phyloP scores from a whole-genome alignment of 495 filamentous ascomycete species.

The Annulohypoxylon maeteangense region DNA sequence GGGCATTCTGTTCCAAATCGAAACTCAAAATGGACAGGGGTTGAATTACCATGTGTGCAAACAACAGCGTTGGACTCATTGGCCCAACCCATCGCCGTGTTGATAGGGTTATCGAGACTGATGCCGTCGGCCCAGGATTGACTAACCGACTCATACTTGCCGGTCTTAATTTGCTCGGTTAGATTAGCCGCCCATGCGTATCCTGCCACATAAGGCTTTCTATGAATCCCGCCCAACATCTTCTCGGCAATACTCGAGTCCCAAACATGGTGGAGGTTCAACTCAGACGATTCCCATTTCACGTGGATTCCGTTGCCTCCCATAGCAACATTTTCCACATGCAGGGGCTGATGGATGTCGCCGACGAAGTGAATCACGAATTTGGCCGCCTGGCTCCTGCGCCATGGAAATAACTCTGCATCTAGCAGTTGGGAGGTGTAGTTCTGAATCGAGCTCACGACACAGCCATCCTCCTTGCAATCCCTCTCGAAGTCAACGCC shows the following conservation, averaged over 20 bases:
- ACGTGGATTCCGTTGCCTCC: constrained; percentile 72
- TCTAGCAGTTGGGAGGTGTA: constrained; percentile 64
- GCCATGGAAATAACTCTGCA: constrained; percentile 46
- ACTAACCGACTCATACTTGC: constrained; percentile 57
- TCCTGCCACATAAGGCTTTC: constrained; percentile 58
- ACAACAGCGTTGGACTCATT: constrained; percentile 68
- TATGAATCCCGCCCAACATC: constrained; percentile 59
- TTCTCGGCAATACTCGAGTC: constrained; percentile 70
- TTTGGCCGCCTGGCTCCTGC: constrained; percentile 65
- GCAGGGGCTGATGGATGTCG: constrained; percentile 74
- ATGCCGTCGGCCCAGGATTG: constrained; percentile 62
- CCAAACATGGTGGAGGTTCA: constrained; percentile 72
- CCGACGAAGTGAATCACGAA: constrained; percentile 74
- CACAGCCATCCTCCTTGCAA: constrained; percentile 69
- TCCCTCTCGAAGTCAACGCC: constrained; percentile 69
- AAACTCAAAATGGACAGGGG: neutral
- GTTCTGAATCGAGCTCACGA: constrained; percentile 70
- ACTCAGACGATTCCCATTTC: constrained; percentile 57
- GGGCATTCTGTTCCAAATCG: neutral
- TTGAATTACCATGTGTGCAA: constrained; percentile 61
- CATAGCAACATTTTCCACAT: constrained; percentile 66
- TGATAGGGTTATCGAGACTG: constrained; percentile 59
- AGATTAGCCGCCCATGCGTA: constrained; percentile 63
- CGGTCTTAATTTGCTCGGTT: constrained; percentile 60
- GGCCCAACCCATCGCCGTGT: constrained; percentile 69